These are phyloP conservation scores for Bremia lactucae DNA, from an alignment of 352 stramenopile genomes.

Conservation along the genomic window DNA sequence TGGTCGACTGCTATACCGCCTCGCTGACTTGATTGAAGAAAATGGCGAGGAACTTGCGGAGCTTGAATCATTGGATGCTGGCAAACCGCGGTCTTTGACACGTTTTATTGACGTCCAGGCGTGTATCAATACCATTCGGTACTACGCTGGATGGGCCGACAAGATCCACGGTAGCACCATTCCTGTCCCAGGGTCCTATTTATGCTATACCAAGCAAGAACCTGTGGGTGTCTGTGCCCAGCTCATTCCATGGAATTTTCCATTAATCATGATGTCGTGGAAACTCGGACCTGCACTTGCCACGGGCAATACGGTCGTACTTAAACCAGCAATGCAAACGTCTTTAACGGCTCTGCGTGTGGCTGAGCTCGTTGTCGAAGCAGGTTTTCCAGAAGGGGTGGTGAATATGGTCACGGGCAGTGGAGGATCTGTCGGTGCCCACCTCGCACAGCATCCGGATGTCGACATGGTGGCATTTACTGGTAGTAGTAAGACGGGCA, in stretches of 20 bases:
- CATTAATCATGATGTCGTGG: conserved; percentile 90
- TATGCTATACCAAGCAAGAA: conserved; percentile 63
- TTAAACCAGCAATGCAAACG: conserved; percentile 93
- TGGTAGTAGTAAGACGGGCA: conserved; percentile 45
- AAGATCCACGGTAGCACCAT: conserved; percentile 74
- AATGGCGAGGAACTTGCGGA: conserved; percentile 45
- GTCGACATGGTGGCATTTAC: conserved; percentile 81
- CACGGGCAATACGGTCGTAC: conserved; percentile 86
- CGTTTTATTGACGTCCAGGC: conserved; percentile 77
- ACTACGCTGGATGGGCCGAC: conserved; percentile 87
- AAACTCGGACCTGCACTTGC: conserved; percentile 87
- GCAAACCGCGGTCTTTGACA: conserved; percentile 87
- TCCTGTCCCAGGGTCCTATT: conserved; percentile 33
- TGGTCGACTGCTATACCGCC: conserved; percentile 29
- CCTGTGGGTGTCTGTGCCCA: conserved; percentile 86
- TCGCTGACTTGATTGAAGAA: conserved; percentile 38
- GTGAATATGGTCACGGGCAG: conserved; percentile 69
- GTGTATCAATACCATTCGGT: conserved; percentile 81
- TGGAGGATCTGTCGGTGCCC: conserved; percentile 26
- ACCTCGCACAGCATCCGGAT: conserved; percentile 33
- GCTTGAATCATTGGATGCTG: conserved; percentile 91
- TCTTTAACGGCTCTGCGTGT: conserved; percentile 88
- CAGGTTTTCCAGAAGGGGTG: conserved; percentile 63
- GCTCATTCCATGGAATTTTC: conserved; percentile 97
- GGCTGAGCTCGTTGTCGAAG: conserved; percentile 63